Base-by-base conservation (phyloP, 106 monocot genomes). In the Agapanthus africanus region DNA sequence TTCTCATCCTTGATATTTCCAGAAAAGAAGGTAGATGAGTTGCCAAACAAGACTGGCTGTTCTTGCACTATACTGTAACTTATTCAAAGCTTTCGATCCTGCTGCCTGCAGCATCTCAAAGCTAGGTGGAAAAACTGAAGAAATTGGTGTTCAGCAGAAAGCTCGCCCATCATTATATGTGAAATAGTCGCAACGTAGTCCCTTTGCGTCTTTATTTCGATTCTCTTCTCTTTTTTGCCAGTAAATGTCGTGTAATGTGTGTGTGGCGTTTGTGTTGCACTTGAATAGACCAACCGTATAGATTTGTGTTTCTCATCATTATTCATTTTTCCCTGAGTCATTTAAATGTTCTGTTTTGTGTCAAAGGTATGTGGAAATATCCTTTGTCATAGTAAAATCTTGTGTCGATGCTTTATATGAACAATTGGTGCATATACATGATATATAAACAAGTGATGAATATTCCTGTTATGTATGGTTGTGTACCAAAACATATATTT, bases 31-130 rank as follows among this genome's bases (percentile, higher is more conserved):
- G 35, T 73, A 3, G 73, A 73, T 1, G 63, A 65, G 37, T 26
- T 51, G 35, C 63, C 73, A 26, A 40, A 32, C 28, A 64, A 63
- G 49, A 64, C 40, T 14, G 36, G 49, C 15, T 73, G 73, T 28
- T 63, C 64, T 18, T 73, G 73, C 50, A 11, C 73, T 39, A 73
- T 73, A 73, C 50, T 73, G 57, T 70, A 70, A 61, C 3, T 61
- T 28, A 30, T 56, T 56, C 9, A 33, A 35, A 61, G 60, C 33
- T 35, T 30, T 56, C 30, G 56, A 4, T 18, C 16, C 1, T 19
- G 28, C 56, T 61, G 60, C 35, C 60, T 61, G 60, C 34, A 18
- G 7, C 60, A 19, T 2, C 60, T 16, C 1, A 35, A 35, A 61
- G 33, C 35, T 18, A 16, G 35, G 35, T 3, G 4, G 1, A 27